Evolutionary conservation across 176 grass and related monocot genomes (phyloP), one percentile per base, ranked within the genome.

Genomic region (Eremochloa ophiuroides): DNA sequence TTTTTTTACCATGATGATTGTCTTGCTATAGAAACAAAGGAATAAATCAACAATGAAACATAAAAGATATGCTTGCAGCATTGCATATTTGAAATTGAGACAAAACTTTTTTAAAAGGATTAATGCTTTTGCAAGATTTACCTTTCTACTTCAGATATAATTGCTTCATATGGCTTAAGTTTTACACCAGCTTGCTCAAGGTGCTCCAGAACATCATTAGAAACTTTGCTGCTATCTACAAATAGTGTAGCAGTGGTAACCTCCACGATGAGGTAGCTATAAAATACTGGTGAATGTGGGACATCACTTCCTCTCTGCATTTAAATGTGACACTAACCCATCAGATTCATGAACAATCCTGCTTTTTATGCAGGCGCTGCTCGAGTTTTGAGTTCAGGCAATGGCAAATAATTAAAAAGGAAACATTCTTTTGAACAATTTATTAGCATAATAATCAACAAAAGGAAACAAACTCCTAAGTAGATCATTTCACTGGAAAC

Each of bases 251-350:
- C 90, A 62, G 69, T 35, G 53, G 25, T 80, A 75, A 80, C 67
- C 74, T 93, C 95, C 53, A 98, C 90, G 82, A 89, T 75, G 41
- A 98, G 78, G 86, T 98, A 94, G 71, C 89, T 84, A 86, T 98
- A 98, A 83, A 94, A 98, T 62, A 98, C 92, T 86, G 95, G 95
- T 77, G 95, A 98, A 74, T 98, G 69, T 53, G 95, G 92, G 80
- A 93, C 81, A 82, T 98, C 95, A 85, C 74, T 93, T 86, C 95
- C 95, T 86, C 95, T 94, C 95, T 98, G 84, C 86, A 94, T 87
- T 58, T 42, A 74, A 86, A 81, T 46, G 31, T 74, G 59, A 48
- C 18, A 72, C 30, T 4, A 72, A 79, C 35, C 2, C 43, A 81
- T 81, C 69, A 95, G 61, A 44, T 62, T 83, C 76, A 68, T 51